phyloP scores from a whole-genome alignment of 1,284 basidiomycete species.

The Polyporus tsugae region DNA sequence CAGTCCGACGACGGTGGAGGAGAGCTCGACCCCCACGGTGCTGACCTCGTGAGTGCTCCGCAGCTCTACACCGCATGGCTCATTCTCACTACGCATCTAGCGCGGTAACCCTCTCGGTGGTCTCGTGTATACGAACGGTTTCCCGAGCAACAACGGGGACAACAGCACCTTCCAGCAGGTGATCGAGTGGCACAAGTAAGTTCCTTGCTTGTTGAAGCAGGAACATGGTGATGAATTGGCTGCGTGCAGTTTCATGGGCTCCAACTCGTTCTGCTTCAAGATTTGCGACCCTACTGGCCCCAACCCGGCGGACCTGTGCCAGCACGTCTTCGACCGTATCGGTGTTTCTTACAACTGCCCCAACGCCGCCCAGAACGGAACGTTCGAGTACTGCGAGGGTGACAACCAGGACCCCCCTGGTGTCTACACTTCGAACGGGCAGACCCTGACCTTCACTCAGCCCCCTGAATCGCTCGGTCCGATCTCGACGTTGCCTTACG shows the following conservation, averaged over 20 bases:
- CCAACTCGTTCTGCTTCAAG: slow-evolving; percentile 58
- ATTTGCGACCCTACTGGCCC: slow-evolving; percentile 56
- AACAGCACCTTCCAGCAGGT: slow-evolving; percentile 49
- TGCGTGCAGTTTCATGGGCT: slow-evolving; percentile 54
- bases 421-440: slow-evolving; percentile 55
- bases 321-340: slow-evolving; percentile 57
- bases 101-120: slow-evolving; percentile 64
- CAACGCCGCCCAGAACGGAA: slow-evolving; percentile 46
- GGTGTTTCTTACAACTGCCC: slow-evolving; percentile 61
- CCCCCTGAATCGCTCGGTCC: slow-evolving; percentile 66
- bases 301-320: slow-evolving; percentile 52
- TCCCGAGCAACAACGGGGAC: slow-evolving; percentile 45
- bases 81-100: slow-evolving; percentile 27
- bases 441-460: slow-evolving; percentile 61
- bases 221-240: neutral
- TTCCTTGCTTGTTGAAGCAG: slow-evolving; percentile 25
- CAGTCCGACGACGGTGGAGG: slow-evolving; percentile 67
- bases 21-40: slow-evolving; percentile 69
- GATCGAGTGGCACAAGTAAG: slow-evolving; percentile 54
- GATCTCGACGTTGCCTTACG: slow-evolving; percentile 68
- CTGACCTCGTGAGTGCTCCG: slow-evolving; percentile 37
- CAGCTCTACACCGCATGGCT: neutral
- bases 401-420: slow-evolving; percentile 71
- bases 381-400: slow-evolving; percentile 58
- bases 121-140: slow-evolving; percentile 58